Conservation (phyloP, 352 stramenopile genomes). For the Globisporangium cederbergense region DNA sequence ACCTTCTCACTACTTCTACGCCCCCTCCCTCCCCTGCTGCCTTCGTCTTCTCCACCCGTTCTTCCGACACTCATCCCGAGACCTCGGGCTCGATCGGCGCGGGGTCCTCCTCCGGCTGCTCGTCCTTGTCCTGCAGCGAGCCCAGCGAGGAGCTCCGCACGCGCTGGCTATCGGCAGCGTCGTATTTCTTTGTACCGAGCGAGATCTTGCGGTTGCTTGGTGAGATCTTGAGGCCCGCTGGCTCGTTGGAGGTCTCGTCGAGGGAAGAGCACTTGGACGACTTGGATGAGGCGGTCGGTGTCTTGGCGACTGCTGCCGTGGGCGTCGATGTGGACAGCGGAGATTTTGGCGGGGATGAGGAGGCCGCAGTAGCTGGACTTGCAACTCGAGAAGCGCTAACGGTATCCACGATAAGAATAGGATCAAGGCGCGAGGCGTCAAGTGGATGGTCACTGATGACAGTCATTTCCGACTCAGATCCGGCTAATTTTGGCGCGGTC, state of each 20-base stretch:
- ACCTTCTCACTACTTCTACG: not conserved
- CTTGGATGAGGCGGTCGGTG: conserved; percentile 6
- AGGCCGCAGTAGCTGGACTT: not conserved
- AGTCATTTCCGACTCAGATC: not conserved
- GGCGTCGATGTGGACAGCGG: not conserved
- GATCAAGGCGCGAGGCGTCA: not conserved
- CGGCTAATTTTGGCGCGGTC: conserved; percentile 6
- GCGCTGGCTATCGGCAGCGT: conserved; percentile 18
- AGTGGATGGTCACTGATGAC: not conserved
- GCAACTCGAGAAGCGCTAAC: not conserved
- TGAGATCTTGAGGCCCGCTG: conserved; percentile 31
- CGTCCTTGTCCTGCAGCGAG: conserved; percentile 32
- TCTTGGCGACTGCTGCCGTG: conserved; percentile 1
- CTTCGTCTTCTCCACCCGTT: not conserved
- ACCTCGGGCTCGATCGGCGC: not conserved
- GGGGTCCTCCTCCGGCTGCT: conserved; percentile 3
- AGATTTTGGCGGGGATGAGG: not conserved
- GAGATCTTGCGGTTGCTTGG: conserved; percentile 49
- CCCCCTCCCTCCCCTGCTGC: not conserved
- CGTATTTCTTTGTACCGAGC: conserved; percentile 23
- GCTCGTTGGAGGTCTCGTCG: not conserved
- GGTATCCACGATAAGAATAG: not conserved
- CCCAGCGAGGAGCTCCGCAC: conserved; percentile 37
- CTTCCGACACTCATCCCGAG: conserved; percentile 3
- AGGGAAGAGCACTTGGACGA: conserved; percentile 2